Evolutionary conservation across 2,329 filamentous ascomycete genomes (phyloP).

Genomic region (Lasiodiplodia sp.): DNA sequence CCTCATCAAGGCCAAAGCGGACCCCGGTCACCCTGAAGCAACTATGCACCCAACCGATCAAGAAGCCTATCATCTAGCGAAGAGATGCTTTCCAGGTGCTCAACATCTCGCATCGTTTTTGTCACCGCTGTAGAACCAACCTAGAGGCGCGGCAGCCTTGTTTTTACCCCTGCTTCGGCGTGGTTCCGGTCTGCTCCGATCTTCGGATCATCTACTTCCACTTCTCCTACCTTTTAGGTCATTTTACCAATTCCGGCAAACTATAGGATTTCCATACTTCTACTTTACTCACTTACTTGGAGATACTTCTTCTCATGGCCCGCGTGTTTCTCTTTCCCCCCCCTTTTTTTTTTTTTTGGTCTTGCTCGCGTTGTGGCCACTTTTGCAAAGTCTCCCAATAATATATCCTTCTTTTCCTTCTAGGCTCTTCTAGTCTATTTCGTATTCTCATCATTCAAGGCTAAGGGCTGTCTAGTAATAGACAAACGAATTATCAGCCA

Average conservation of each 20-base stretch:
- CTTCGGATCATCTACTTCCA: background rate
- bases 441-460: background rate
- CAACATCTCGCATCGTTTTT: background rate
- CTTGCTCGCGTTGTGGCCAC: too few relatives aligned
- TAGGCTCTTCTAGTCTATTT: background rate
- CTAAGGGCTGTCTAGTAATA: background rate
- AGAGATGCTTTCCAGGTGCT: background rate
- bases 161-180: constrained; percentile 9
- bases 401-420: background rate
- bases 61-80: background rate
- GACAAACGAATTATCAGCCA: background rate
- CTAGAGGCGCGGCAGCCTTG: background rate
- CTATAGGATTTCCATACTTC: background rate
- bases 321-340: background rate
- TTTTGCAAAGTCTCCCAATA: too few relatives aligned
- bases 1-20: constrained; percentile 7
- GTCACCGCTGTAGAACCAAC: background rate
- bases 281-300: background rate
- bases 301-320: background rate
- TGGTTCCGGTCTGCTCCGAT: constrained; percentile 17
- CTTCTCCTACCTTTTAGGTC: background rate
- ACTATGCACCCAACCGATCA: background rate
- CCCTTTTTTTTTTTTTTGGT: background rate
- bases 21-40: background rate
- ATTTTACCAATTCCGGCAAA: background rate